Base-by-base conservation (phyloP, 257 asterid genomes). In the Orobanche coerulescens region DNA sequence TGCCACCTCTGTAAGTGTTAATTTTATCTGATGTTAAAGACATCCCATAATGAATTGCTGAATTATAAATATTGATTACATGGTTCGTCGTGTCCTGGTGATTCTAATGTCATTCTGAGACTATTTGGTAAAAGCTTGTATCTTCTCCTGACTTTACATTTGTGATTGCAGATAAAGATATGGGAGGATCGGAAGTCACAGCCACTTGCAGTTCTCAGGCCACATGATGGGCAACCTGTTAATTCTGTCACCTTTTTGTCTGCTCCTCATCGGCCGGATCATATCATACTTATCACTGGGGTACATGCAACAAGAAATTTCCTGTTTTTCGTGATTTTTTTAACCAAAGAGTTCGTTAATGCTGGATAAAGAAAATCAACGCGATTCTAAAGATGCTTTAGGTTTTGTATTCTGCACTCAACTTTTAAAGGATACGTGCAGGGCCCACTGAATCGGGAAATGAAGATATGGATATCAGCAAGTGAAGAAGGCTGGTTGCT, bases 401-500 rank as follows among this genome's bases (percentile, higher is more conserved):
- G 31, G 2, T 46, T 55, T 44, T 69, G 2, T 47, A 20, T 15
- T 46, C 20, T 4, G 4, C 60, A 58, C 81, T 75, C 47, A 71
- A 47, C 61, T 53, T 56, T 37, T 30, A 24, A 40, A 61, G 43
- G 59, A 71, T 53, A 37, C 61, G 23, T 59, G 30, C 84, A 93
- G 99, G 99, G 99, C 18, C 90, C 94, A 48, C 79, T 87, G 52
- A 93, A 93, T 74, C 82, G 85, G 66, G 99, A 88, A 72, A 26
- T 88, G 48, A 92, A 85, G 76, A 83, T 90, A 51, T 93, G 99
- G 99, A 76, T 80, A 56, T 89, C 96, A 72, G 78, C 83, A 47
- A 83, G 96, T 80, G 97, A 90, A 74, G 99, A 93, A 72, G 99
- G 99, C 15, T 90, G 96, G 96, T 78, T 93, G 76, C 97, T 87